Evolutionary conservation across 805 yeast species (phyloP).

Genomic region (Zygosaccharomyces bisporus): DNA sequence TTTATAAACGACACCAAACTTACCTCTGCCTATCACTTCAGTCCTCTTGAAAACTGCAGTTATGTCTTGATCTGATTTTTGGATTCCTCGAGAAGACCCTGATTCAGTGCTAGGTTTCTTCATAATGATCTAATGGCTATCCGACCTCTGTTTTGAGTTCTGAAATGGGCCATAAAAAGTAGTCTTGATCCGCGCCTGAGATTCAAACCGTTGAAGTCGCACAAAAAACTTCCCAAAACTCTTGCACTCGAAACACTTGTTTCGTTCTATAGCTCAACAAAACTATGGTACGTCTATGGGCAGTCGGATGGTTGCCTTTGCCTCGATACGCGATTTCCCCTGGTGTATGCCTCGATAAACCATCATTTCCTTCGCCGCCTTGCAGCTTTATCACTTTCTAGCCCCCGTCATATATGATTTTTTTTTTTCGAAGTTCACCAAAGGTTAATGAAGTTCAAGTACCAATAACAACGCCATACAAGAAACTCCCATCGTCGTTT

Average conservation of each 20-base stretch:
- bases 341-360: not conserved
- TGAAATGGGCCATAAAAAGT: not conserved
- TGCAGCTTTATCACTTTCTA: not conserved
- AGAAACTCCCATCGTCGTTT: no score
- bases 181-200: not conserved
- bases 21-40: slow-evolving; percentile 93
- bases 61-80: slow-evolving; percentile 26
- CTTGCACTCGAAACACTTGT: not conserved
- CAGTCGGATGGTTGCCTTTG: not conserved
- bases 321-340: not conserved
- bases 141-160: not conserved
- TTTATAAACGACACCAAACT: slow-evolving; percentile 94
- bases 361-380: no score
- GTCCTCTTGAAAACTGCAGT: slow-evolving; percentile 61
- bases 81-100: not conserved
- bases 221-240: not conserved
- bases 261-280: not conserved
- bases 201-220: not conserved
- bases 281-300: not conserved
- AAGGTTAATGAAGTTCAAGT: not conserved
- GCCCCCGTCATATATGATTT: slow-evolving; percentile 6
- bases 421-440: not conserved
- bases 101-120: slow-evolving; percentile 8
- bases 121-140: slow-evolving; percentile 5
- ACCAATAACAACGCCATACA: no score